phyloP scores from a whole-genome alignment of 208 protist species.

The Trypanosoma lewisi region DNA sequence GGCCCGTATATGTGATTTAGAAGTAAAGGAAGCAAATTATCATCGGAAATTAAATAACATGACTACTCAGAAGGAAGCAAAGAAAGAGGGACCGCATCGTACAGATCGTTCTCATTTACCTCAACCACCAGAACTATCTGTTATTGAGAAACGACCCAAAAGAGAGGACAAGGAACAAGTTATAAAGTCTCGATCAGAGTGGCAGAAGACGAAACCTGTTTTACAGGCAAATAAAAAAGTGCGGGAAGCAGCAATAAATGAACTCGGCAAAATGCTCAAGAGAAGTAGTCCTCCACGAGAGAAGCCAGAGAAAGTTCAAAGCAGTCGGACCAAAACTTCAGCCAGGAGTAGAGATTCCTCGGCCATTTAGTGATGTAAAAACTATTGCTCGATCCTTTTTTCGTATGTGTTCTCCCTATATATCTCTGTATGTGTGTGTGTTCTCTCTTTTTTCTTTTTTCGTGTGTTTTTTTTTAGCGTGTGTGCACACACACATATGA shows the following conservation, averaged over 20 bases:
- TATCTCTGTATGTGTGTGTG: no score
- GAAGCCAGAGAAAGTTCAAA: background rate
- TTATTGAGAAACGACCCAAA: constrained; percentile 22
- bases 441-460: background rate
- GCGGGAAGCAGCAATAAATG: constrained; percentile 36
- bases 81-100: constrained; percentile 24
- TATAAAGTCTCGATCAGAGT: constrained; percentile 36
- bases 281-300: background rate
- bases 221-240: constrained; percentile 31
- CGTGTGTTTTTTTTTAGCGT: background rate
- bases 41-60: constrained; percentile 7
- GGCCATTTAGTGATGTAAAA: no score
- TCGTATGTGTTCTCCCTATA: no score
- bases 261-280: constrained; percentile 35
- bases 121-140: constrained; percentile 22
- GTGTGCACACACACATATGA: background rate
- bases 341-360: background rate
- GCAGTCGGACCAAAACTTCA: background rate
- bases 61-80: constrained; percentile 2
- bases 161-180: constrained; percentile 44
- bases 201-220: constrained; percentile 38
- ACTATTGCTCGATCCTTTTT: no score
- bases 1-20: constrained; percentile 84
- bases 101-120: background rate
- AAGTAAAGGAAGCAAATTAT: constrained; percentile 69